A percentile compares a stretch with the other conserved stretches of the same genome.
Evolutionary conservation across 163 green algal genomes (phyloP).

Genomic region (Chloromonas sp.): DNA sequence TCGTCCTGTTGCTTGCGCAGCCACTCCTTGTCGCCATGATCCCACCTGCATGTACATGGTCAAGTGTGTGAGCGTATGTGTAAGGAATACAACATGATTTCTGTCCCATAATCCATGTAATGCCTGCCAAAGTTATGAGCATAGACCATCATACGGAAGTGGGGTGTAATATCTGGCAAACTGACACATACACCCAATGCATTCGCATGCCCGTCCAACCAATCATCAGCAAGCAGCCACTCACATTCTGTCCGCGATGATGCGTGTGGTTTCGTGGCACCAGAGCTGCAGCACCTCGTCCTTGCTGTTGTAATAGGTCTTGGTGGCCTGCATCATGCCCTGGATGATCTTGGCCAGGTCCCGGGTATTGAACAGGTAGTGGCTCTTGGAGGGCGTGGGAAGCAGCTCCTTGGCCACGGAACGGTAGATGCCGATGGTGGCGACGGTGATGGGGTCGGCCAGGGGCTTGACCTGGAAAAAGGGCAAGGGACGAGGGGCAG

Average conservation of each 20-base stretch:
- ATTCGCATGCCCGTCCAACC: too few species aligned
- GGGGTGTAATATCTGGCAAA: too few species aligned
- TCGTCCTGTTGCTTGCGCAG: constrained; percentile 65
- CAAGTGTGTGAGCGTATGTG: neutral
- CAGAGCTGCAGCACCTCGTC: constrained; percentile 81
- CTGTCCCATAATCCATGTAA: too few species aligned
- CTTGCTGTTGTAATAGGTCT: constrained; percentile 74
- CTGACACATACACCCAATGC: too few species aligned
- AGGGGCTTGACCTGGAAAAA: constrained; percentile 49
- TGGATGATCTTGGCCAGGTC: constrained; percentile 81
- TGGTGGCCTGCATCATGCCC: constrained; percentile 61
- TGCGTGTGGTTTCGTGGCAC: constrained; percentile 74
- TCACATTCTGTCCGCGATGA: constrained; percentile 83
- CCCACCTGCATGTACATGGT: neutral
- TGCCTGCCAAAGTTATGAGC: too few species aligned
- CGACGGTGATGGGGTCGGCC: constrained; percentile 58
- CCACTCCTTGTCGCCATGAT: constrained; percentile 49
- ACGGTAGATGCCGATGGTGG: constrained; percentile 65
- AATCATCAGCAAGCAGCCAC: too few species aligned
- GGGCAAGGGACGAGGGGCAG: neutral
- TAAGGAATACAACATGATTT: neutral
- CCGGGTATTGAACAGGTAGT: constrained; percentile 88
- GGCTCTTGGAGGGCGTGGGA: constrained; percentile 77
- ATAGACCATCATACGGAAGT: too few species aligned
- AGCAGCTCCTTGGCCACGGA: constrained; percentile 66